phyloP scores from a whole-genome alignment of 2,329 filamentous ascomycete species.

The Diaporthe ilicicola region DNA sequence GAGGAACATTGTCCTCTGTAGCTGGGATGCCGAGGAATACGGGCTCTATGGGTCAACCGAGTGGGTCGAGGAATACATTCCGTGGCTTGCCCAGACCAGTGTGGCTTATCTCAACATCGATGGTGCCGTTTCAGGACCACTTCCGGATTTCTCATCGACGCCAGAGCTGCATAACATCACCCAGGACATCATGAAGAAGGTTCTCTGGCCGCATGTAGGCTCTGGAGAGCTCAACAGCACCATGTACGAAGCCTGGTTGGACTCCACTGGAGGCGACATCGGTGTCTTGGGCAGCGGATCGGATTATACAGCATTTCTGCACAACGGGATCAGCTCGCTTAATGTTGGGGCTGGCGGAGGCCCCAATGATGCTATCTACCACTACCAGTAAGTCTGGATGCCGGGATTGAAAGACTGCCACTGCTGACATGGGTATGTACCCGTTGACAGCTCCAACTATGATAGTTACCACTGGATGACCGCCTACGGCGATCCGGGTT shows the following conservation, averaged over 20 bases:
- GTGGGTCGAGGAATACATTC: conserved; percentile 90
- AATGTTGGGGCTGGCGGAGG: neutral
- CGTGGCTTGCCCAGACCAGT: conserved; percentile 71
- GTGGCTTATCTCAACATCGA: conserved; percentile 14
- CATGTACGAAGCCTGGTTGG: conserved; percentile 10
- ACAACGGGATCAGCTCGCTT: conserved; percentile 2
- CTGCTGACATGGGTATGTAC: conserved; percentile 81
- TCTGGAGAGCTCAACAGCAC: neutral
- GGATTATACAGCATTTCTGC: conserved; percentile 9
- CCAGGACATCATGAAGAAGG: conserved; percentile 18
- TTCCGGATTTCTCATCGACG: neutral
- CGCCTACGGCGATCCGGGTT: conserved; percentile 75
- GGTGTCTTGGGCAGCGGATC: conserved; percentile 15
- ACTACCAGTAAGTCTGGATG: neutral
- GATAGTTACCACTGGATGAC: conserved; percentile 93
- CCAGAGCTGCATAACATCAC: conserved; percentile 12
- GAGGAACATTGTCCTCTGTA: conserved; percentile 76
- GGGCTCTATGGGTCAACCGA: conserved; percentile 87
- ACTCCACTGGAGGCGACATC: neutral
- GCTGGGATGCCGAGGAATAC: conserved; percentile 87
- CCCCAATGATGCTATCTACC: neutral
- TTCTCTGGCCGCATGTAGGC: neutral
- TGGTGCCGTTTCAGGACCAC: neutral
- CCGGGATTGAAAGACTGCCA: conserved; percentile 26
- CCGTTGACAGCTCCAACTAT: conserved; percentile 91